Percentiles rank a stretch among this genome's conserved stretches.
phyloP scores from a whole-genome alignment of 805 yeast species.

The Yarrowia sp. region DNA sequence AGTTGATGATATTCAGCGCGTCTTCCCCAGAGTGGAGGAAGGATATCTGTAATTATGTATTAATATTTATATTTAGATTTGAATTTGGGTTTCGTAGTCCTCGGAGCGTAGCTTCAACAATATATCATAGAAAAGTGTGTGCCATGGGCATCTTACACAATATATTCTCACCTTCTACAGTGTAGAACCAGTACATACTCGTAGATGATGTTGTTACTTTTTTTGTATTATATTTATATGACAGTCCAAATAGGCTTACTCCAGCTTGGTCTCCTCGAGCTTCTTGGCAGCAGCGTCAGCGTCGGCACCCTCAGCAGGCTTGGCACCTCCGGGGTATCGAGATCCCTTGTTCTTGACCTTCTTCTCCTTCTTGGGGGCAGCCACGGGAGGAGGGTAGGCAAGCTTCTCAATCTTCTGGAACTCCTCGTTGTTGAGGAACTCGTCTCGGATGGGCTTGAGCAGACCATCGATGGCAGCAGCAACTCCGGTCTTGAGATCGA shows the following conservation, averaged over 20 bases:
- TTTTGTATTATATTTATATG: background rate
- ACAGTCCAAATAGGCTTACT: background rate
- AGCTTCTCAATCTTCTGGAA: conserved; percentile 69
- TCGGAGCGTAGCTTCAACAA: background rate
- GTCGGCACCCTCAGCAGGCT: conserved; percentile 31
- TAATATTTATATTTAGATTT: background rate
- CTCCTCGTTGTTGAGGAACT: conserved; percentile 58
- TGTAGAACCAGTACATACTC: too few species aligned
- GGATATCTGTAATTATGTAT: background rate
- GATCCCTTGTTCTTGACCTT: conserved; percentile 80
- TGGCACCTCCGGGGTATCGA: conserved; percentile 72
- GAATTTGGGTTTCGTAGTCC: too few species aligned
- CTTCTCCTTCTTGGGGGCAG: conserved; percentile 64
- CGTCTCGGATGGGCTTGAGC: conserved; percentile 80
- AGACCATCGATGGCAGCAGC: conserved; percentile 77
- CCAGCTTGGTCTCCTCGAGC: conserved; percentile 24
- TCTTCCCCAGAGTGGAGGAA: conserved; percentile 15
- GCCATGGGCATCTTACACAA: too few species aligned
- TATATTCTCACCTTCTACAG: too few species aligned
- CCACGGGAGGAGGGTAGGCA: conserved; percentile 80
- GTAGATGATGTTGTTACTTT: background rate
- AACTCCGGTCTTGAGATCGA: conserved; percentile 90
- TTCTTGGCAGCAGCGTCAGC: background rate
- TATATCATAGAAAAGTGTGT: background rate
- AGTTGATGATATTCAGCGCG: conserved; percentile 18